Evolutionary conservation across 2,329 filamentous ascomycete genomes (phyloP), one percentile per base, ranked within the genome.

Genomic region (Diaporthe sp.): DNA sequence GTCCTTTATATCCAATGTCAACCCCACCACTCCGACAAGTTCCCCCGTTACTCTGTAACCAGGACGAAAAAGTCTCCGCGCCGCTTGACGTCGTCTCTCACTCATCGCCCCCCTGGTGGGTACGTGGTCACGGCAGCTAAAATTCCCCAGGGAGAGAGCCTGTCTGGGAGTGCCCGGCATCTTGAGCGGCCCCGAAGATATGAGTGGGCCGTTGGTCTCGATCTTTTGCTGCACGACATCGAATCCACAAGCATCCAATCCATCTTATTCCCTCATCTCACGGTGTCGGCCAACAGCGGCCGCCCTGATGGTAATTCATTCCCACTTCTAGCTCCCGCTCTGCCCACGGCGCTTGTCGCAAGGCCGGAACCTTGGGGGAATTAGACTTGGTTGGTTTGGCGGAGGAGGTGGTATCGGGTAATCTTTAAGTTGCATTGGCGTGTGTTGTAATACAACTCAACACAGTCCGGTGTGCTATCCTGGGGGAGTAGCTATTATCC

Each of bases 171-270:
- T 28, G 19, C 44, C 62, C 62, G 44, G 62, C 31, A 22, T 39
- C 46, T 68, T 53, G 31, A 53, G 15, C 62, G 62, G 62, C 42
- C 44, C 62, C 44, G 62, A 68, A 65, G 2, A 49, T 17, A 28
- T 42, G 19, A 67, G 62, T 51, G 62, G 62, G 42, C 19, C 61
- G 28, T 39, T 13, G n/a, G 37, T 68, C 46, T 51, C n/a, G 62
- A 68, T 68, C 19, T 17, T 49, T 49, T 37, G 17, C 46, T 68
- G 62, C 62, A 68, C 22, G n/a, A 68, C 44, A 68, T 53, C 31
- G 31, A 39, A 53, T 25, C 28, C 44, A 25, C 62, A 17, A 5
- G 28, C 10, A 9, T 22, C 4, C 12, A 17, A 13, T 7, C 37
- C 31, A 22, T 49, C 19, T 19, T 7, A 17, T n/a, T 37, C 31